Evolutionary conservation across 257 asterid genomes (phyloP).

Genomic region (Nicotiana noctiflora): DNA sequence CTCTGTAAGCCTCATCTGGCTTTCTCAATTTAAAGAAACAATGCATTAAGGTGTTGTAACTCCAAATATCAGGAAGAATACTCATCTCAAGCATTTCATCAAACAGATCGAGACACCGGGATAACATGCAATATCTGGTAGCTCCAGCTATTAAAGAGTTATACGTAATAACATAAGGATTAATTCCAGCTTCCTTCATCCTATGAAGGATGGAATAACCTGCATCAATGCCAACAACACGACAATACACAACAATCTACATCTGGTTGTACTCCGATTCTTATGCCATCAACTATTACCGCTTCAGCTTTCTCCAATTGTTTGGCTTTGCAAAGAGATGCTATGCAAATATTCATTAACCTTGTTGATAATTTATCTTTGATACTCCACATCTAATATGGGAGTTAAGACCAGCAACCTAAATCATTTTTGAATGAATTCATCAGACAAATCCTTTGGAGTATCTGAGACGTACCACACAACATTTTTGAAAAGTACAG

Average conservation of each 20-base stretch:
- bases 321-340: constrained; percentile 74
- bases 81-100: constrained; percentile 59
- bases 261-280: constrained; percentile 70
- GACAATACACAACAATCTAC: constrained; percentile 65
- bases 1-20: constrained; percentile 63
- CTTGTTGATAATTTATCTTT: constrained; percentile 52
- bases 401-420: constrained; percentile 2
- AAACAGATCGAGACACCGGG: constrained; percentile 51
- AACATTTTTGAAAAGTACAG: no score
- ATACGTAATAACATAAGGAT: constrained; percentile 64
- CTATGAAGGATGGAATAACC: constrained; percentile 53
- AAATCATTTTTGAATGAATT: neutral
- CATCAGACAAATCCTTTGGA: neutral
- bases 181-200: constrained; percentile 76
- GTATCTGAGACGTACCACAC: no score
- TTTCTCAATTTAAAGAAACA: constrained; percentile 54
- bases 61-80: constrained; percentile 69
- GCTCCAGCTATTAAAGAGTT: constrained; percentile 83
- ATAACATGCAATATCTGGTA: constrained; percentile 32
- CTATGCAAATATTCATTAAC: constrained; percentile 69
- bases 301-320: constrained; percentile 78
- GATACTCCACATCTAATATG: constrained; percentile 46
- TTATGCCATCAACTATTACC: constrained; percentile 65
- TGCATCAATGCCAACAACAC: constrained; percentile 51
- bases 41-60: constrained; percentile 82